These are phyloP conservation scores for Saccharomycopsis sp. DNA, from an alignment of 805 yeast species.

Conservation along the genomic window DNA sequence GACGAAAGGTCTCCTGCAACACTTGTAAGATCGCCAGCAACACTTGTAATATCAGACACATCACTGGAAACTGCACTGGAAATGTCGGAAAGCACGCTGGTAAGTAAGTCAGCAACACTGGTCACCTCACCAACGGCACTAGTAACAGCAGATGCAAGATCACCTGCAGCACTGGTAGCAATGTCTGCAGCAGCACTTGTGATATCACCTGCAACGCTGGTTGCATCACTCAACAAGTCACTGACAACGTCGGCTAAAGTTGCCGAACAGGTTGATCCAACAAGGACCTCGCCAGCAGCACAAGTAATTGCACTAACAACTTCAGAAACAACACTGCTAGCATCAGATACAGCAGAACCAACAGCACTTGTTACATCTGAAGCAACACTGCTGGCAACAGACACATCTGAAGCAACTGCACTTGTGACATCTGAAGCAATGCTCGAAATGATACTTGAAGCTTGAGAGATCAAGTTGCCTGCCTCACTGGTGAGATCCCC, in stretches of 20 bases:
- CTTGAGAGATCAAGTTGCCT: not conserved
- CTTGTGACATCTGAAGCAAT: not conserved
- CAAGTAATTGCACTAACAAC: too few relatives aligned
- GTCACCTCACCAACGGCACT: not conserved
- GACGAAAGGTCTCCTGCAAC: too few relatives aligned
- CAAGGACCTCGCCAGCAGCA: too few relatives aligned
- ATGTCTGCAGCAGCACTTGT: constrained; percentile 5
- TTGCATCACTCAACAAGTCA: not conserved
- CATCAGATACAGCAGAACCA: not conserved
- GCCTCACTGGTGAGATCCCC: not conserved
- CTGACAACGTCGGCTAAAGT: too few relatives aligned
- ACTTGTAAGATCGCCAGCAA: too few relatives aligned
- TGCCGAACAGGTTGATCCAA: too few relatives aligned
- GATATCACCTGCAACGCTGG: too few relatives aligned
- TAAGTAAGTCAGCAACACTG: not conserved
- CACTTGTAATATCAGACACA: not conserved
- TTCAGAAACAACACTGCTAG: not conserved
- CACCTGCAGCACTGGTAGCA: not conserved
- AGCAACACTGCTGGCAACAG: too few relatives aligned
- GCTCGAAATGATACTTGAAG: not conserved
- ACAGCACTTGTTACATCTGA: not conserved
- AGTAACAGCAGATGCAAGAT: not conserved
- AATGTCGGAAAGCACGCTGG: not conserved
- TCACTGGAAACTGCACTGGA: not conserved
- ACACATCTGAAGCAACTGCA: too few relatives aligned